Conservation (phyloP, 2,329 filamentous ascomycete genomes). For the Calonectria montana region DNA sequence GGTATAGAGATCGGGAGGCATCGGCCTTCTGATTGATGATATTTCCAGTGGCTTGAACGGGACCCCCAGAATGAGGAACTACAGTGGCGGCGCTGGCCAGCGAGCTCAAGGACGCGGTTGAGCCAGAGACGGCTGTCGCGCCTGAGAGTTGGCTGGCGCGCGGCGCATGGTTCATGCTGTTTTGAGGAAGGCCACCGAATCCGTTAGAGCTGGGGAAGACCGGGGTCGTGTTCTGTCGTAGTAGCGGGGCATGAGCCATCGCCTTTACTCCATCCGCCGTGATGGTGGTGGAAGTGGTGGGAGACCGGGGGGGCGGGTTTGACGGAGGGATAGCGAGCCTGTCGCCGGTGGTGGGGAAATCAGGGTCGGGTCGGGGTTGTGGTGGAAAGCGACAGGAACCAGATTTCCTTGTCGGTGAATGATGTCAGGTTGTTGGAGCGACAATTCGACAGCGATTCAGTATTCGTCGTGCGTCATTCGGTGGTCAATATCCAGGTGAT, state of each 20-base stretch:
- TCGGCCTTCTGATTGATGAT: conserved; percentile 98
- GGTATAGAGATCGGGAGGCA: conserved; percentile 90
- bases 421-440: conserved; percentile 35
- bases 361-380: conserved; percentile 10
- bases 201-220: conserved; percentile 62
- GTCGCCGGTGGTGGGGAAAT: conserved; percentile 31
- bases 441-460: conserved; percentile 37
- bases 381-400: conserved; percentile 10
- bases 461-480: conserved; percentile 39
- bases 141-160: conserved; percentile 73
- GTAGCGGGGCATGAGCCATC: conserved; percentile 70
- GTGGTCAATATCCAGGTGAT: conserved; percentile 36
- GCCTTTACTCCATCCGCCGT: conserved; percentile 57
- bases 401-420: conserved; percentile 18
- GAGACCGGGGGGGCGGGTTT: conserved; percentile 21
- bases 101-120: conserved; percentile 63
- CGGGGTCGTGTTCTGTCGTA: conserved; percentile 69
- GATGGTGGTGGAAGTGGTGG: conserved; percentile 19
- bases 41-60: conserved; percentile 83
- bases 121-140: conserved; percentile 66
- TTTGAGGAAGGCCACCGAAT: conserved; percentile 57
- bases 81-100: conserved; percentile 58
- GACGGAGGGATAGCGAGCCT: conserved; percentile 23
- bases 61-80: conserved; percentile 62
- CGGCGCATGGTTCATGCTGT: conserved; percentile 64